phyloP scores from a whole-genome alignment of 257 asterid species.

The Solanum piurae region DNA sequence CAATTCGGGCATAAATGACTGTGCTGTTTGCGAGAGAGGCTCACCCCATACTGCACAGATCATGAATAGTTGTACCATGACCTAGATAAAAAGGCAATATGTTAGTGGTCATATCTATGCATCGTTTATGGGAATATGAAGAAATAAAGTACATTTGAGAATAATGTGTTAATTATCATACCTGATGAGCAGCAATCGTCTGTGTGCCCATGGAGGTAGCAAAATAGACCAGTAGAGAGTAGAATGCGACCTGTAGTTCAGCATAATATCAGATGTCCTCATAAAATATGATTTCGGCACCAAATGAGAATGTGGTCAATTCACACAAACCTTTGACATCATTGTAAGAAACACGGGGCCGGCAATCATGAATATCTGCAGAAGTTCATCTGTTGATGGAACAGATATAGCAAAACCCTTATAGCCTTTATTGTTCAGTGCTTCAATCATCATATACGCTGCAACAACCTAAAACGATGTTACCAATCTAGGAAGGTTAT shows the following conservation, averaged over 20 bases:
- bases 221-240: conserved; percentile 77
- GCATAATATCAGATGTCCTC: background rate
- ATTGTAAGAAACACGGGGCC: conserved; percentile 90
- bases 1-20: conserved; percentile 86
- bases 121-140: background rate
- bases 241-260: conserved; percentile 56
- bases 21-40: conserved; percentile 96
- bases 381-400: conserved; percentile 61
- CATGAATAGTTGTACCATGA: conserved; percentile 81
- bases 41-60: conserved; percentile 87
- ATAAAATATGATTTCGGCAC: background rate
- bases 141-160: background rate
- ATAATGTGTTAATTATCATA: conserved; percentile 9
- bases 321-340: conserved; percentile 73
- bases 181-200: conserved; percentile 88
- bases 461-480: conserved; percentile 64
- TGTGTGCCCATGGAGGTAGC: conserved; percentile 84
- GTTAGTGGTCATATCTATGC: background rate
- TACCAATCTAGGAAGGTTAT: background rate
- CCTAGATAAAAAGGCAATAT: conserved; percentile 32
- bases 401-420: conserved; percentile 71
- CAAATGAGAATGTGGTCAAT: background rate
- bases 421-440: conserved; percentile 74
- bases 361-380: conserved; percentile 68
- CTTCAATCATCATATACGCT: conserved; percentile 74